These are phyloP conservation scores for Dictyostelium purpureum DNA, from an alignment of 78 protist species.

Conservation along the genomic window DNA sequence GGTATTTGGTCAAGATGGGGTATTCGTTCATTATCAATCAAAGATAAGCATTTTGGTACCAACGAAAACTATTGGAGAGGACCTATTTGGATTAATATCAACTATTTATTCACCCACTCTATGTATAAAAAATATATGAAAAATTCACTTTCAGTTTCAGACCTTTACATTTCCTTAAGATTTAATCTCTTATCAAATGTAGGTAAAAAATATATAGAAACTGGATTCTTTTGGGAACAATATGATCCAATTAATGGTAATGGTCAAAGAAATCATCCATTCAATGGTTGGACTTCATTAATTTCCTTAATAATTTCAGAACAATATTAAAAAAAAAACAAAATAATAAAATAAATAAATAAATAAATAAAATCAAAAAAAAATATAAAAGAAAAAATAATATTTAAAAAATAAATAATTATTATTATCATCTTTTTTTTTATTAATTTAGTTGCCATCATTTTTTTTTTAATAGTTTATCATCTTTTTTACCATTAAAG, in stretches of 20 bases:
- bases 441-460: no score
- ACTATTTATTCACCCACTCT: slow-evolving; percentile 85
- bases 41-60: slow-evolving; percentile 76
- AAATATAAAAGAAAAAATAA: neutral
- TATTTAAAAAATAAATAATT: neutral
- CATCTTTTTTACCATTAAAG: no score
- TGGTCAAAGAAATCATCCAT: slow-evolving; percentile 92
- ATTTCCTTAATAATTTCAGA: slow-evolving; percentile 79
- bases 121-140: neutral
- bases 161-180: slow-evolving; percentile 59
- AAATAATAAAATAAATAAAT: neutral
- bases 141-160: neutral
- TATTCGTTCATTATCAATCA: slow-evolving; percentile 56
- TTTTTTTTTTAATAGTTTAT: no score
- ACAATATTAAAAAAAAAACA: slow-evolving; percentile 18
- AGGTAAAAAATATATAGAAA: slow-evolving; percentile 31
- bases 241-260: slow-evolving; percentile 87
- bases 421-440: no score
- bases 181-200: slow-evolving; percentile 66
- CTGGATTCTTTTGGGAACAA: slow-evolving; percentile 95
- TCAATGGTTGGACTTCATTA: slow-evolving; percentile 96
- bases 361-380: neutral
- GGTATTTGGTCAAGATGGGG: slow-evolving; percentile 78
- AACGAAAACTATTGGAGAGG: slow-evolving; percentile 96
- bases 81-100: slow-evolving; percentile 96